Conservation (phyloP, 106 monocot genomes). For the Iris macrosiphon region DNA sequence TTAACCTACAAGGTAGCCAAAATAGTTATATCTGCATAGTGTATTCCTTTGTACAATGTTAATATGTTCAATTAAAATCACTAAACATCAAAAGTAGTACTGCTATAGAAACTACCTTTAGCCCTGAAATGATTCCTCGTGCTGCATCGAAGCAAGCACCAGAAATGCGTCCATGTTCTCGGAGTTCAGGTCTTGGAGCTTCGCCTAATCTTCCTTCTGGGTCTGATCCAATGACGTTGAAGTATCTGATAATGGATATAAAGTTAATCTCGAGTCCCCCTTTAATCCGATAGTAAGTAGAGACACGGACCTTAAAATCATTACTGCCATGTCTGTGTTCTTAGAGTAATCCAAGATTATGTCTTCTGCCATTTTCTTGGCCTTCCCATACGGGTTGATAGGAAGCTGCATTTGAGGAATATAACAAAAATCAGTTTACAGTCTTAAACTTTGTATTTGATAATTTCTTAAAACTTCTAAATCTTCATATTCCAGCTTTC, state of each 20-base stretch:
- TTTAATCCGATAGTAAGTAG: neutral
- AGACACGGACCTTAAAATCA: slow-evolving; percentile 25
- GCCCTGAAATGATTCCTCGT: slow-evolving; percentile 22
- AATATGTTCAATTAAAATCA: neutral
- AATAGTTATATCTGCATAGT: neutral
- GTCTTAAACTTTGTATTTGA: too few relatives aligned
- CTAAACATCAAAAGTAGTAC: neutral
- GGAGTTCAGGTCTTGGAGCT: slow-evolving; percentile 37
- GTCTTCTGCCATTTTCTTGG: slow-evolving; percentile 37
- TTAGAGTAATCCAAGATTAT: slow-evolving; percentile 33
- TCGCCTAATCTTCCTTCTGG: slow-evolving; percentile 33
- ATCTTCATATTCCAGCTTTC: too few relatives aligned
- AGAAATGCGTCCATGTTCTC: slow-evolving; percentile 36
- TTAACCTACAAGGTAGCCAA: slow-evolving; percentile 17
- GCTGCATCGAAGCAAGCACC: slow-evolving; percentile 40
- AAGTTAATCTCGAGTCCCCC: neutral
- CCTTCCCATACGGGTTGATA: slow-evolving; percentile 32
- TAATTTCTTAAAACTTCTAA: too few relatives aligned
- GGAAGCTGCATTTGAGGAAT: slow-evolving; percentile 15
- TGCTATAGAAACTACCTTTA: slow-evolving; percentile 15
- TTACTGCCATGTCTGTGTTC: slow-evolving; percentile 24
- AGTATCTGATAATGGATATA: slow-evolving; percentile 9
- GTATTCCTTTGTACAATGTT: neutral
- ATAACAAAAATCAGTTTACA: neutral
- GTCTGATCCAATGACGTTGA: slow-evolving; percentile 37